phyloP scores from a whole-genome alignment of 345 rosid genomes.

The Citrus australasica region DNA sequence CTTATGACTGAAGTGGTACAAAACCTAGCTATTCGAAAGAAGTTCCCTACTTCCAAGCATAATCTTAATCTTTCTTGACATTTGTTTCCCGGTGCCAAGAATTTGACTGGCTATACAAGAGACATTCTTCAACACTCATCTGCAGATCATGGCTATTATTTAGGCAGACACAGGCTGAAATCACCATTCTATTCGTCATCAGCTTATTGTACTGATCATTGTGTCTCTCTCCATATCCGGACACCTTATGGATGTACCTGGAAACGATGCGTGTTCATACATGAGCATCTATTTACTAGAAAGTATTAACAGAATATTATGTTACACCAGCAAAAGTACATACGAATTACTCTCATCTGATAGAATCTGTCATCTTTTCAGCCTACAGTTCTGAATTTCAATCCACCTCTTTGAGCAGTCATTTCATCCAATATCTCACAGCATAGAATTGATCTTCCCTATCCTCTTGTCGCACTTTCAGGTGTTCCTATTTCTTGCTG shows the following conservation, averaged over 20 bases:
- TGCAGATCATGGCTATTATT: not conserved
- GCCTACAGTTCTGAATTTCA: conserved; percentile 62
- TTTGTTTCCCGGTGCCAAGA: not conserved
- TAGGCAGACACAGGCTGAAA: not conserved
- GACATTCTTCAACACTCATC: not conserved
- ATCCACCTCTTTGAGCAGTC: conserved; percentile 76
- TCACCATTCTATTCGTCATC: not conserved
- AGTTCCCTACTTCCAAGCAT: not conserved
- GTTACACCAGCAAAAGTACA: not conserved
- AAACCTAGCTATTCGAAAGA: not conserved
- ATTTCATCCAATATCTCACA: conserved; percentile 74
- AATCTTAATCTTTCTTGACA: not conserved
- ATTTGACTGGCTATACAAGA: not conserved
- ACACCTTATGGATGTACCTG: conserved; percentile 30
- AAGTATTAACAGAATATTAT: not conserved
- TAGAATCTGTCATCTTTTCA: conserved; percentile 41
- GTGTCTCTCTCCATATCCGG: not conserved
- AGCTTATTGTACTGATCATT: not conserved
- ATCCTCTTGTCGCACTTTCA: conserved; percentile 12
- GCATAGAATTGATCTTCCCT: conserved; percentile 52
- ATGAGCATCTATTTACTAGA: not conserved
- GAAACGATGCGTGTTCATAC: conserved; percentile 10
- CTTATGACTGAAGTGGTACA: not conserved
- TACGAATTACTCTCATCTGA: conserved; percentile 19
- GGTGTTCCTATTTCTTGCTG: conserved; percentile 36